These are phyloP conservation scores for Calocybe indica DNA, from an alignment of 768 basidiomycete species.

Conservation along the genomic window DNA sequence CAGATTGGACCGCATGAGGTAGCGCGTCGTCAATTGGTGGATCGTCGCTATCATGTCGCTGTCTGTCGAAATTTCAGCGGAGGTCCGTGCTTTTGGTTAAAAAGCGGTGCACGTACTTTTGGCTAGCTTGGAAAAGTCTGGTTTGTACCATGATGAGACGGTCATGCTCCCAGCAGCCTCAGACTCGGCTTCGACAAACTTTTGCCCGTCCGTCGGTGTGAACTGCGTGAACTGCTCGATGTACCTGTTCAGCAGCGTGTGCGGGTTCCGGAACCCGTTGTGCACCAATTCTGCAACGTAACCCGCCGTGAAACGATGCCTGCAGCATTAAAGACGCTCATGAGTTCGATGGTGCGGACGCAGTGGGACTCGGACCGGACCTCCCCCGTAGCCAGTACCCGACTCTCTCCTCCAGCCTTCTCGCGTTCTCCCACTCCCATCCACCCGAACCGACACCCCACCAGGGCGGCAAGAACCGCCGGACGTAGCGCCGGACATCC, in stretches of 20 bases:
- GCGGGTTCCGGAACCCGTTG: constrained; percentile 32
- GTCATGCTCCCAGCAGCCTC: constrained; percentile 23
- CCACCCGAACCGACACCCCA: too few species aligned
- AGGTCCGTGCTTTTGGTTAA: background rate
- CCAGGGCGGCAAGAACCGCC: constrained; percentile 29
- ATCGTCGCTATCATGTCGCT: constrained; percentile 31
- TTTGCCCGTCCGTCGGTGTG: constrained; percentile 29
- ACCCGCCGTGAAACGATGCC: constrained; percentile 41
- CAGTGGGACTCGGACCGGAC: constrained; percentile 13
- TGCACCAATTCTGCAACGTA: constrained; percentile 34
- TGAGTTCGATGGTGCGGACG: background rate
- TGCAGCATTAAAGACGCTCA: constrained; percentile 8
- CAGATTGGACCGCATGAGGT: constrained; percentile 34
- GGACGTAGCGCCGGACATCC: constrained; percentile 28
- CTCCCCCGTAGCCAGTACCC: constrained; percentile 43
- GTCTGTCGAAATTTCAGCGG: constrained; percentile 15
- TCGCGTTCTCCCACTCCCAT: background rate
- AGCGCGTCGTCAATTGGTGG: constrained; percentile 30
- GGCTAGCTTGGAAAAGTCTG: constrained; percentile 36
- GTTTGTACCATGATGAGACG: constrained; percentile 28
- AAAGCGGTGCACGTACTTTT: constrained; percentile 23
- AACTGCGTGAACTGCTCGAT: constrained; percentile 34
- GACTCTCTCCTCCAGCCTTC: constrained; percentile 13
- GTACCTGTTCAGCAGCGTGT: constrained; percentile 34
- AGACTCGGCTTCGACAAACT: constrained; percentile 23